These are phyloP conservation scores for Leishmania martiniquensis DNA, from an alignment of 208 protist species.

Conservation along the genomic window DNA sequence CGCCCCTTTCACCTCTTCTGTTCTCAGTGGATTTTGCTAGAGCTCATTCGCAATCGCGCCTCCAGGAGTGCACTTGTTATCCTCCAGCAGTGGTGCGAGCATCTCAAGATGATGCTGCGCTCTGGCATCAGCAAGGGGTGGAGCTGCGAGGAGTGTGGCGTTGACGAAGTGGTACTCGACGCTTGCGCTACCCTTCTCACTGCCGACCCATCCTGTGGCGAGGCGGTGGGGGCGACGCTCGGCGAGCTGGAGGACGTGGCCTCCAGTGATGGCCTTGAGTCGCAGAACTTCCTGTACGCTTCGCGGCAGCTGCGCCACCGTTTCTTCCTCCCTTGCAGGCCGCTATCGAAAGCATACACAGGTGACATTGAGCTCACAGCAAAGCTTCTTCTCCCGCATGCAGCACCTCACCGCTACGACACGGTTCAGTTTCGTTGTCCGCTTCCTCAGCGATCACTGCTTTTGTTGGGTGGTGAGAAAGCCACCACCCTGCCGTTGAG, in stretches of 20 bases:
- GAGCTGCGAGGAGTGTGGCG: constrained; percentile 61
- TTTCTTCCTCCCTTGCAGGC: constrained; percentile 23
- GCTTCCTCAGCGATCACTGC: not conserved
- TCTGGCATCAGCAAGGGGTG: constrained; percentile 57
- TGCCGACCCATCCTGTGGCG: constrained; percentile 28
- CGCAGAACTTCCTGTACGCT: constrained; percentile 32
- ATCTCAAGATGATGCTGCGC: constrained; percentile 70
- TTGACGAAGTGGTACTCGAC: constrained; percentile 75
- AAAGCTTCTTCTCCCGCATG: constrained; percentile 36
- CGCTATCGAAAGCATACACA: not conserved
- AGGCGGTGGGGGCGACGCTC: constrained; percentile 37
- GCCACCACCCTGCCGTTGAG: not conserved
- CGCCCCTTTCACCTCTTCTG: constrained; percentile 86
- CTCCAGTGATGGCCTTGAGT: constrained; percentile 2
- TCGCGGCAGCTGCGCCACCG: constrained; percentile 34
- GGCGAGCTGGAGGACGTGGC: constrained; percentile 36
- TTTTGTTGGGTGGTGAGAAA: not conserved
- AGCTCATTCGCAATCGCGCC: constrained; percentile 65
- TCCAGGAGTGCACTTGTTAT: constrained; percentile 38
- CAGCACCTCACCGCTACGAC: constrained; percentile 39
- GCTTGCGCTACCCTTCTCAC: constrained; percentile 51
- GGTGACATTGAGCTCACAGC: constrained; percentile 24
- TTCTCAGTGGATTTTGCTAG: constrained; percentile 66
- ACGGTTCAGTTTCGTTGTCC: constrained; percentile 30
- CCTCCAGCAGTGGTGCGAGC: constrained; percentile 80